Evolutionary conservation across 2,329 filamentous ascomycete genomes (phyloP).

Genomic region (Scytalidium lignicola): DNA sequence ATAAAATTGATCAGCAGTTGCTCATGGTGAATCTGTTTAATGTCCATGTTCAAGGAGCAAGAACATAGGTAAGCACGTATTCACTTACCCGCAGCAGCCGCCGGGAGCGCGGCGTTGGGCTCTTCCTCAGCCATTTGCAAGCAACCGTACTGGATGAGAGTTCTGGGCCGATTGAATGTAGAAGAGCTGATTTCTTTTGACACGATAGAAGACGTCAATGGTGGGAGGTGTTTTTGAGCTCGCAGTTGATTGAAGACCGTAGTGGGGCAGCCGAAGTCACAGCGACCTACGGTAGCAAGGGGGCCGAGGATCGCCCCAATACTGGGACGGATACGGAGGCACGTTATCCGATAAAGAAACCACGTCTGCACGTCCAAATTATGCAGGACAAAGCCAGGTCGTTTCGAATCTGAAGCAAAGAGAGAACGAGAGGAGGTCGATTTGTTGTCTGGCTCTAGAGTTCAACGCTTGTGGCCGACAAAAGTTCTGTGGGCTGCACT

Average conservation of each 20-base stretch:
- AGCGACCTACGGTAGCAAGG: neutral
- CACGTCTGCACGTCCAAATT: neutral
- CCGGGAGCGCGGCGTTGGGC: neutral
- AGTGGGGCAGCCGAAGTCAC: neutral
- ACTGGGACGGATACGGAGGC: neutral
- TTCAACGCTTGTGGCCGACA: neutral
- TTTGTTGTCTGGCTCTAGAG: neutral
- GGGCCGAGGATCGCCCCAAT: neutral
- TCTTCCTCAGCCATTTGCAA: slow-evolving; percentile 4
- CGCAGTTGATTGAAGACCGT: neutral
- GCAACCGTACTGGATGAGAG: neutral
- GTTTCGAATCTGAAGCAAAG: neutral
- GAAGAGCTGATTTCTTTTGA: neutral
- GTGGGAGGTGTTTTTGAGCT: neutral
- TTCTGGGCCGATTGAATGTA: neutral
- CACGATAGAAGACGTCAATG: neutral
- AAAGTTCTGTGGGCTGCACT: neutral
- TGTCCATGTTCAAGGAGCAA: neutral
- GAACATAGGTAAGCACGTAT: neutral
- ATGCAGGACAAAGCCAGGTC: neutral
- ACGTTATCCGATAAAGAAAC: neutral
- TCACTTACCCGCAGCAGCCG: slow-evolving; percentile 1
- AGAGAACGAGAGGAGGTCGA: neutral
- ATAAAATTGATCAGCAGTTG: neutral
- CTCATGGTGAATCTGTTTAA: neutral